These are phyloP conservation scores for Hypoxylon trugodes DNA, from an alignment of 495 filamentous ascomycete species.

Conservation along the genomic window DNA sequence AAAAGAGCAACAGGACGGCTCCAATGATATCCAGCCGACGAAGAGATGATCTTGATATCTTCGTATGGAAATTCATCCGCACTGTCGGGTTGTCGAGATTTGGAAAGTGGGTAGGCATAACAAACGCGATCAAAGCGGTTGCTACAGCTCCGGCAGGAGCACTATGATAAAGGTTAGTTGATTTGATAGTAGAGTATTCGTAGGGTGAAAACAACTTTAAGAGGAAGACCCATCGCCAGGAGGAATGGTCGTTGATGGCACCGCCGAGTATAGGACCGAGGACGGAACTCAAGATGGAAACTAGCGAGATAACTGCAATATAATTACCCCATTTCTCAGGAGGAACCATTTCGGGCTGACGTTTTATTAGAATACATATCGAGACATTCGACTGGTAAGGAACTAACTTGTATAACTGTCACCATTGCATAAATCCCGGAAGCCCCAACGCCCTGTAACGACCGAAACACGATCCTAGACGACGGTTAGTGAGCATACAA, in stretches of 20 bases:
- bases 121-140: slow-evolving; percentile 41
- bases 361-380: no score
- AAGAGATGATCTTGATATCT: slow-evolving; percentile 20
- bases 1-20: slow-evolving; percentile 32
- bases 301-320: slow-evolving; percentile 56
- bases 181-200: background rate
- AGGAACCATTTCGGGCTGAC: slow-evolving; percentile 57
- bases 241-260: slow-evolving; percentile 43
- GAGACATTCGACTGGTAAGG: no score
- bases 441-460: slow-evolving; percentile 64
- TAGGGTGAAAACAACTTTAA: slow-evolving; percentile 44
- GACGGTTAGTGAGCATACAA: slow-evolving; percentile 39
- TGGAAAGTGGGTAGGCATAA: slow-evolving; percentile 44
- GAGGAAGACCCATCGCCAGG: slow-evolving; percentile 53
- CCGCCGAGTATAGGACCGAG: slow-evolving; percentile 58
- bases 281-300: slow-evolving; percentile 54
- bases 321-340: slow-evolving; percentile 53
- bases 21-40: slow-evolving; percentile 39
- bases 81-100: slow-evolving; percentile 30
- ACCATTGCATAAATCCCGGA: slow-evolving; percentile 63
- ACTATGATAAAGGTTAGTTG: slow-evolving; percentile 24
- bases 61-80: slow-evolving; percentile 21
- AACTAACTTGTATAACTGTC: no score
- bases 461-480: slow-evolving; percentile 60
- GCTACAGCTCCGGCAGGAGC: slow-evolving; percentile 42